phyloP scores from a whole-genome alignment of 768 basidiomycete genomes.

The Kwoniella sp. region DNA sequence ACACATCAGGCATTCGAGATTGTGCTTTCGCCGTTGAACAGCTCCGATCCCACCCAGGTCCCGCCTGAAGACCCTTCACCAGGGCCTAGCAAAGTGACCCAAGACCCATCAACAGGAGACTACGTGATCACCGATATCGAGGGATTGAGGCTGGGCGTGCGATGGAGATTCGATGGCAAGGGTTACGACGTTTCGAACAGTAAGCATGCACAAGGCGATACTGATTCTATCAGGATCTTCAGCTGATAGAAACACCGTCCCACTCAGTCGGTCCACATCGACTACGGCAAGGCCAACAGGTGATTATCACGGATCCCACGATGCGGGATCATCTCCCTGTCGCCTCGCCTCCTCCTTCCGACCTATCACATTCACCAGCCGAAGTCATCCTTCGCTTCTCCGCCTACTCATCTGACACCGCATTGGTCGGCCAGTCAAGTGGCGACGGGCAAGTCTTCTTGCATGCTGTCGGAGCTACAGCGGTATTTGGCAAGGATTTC shows the following conservation, averaged over 20 bases:
- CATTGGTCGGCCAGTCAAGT: not conserved
- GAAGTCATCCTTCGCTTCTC: conserved; percentile 65
- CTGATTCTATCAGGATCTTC: not conserved
- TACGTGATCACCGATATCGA: conserved; percentile 75
- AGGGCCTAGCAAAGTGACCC: conserved; percentile 66
- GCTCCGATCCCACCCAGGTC: conserved; percentile 58
- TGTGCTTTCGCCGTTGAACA: conserved; percentile 65
- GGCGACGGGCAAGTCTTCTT: conserved; percentile 61
- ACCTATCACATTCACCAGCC: conserved; percentile 59
- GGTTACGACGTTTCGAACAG: conserved; percentile 85
- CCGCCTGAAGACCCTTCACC: conserved; percentile 71
- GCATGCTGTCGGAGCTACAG: conserved; percentile 63
- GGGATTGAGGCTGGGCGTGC: conserved; percentile 76
- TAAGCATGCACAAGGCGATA: conserved; percentile 49
- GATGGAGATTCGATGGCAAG: conserved; percentile 75
- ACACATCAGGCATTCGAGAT: conserved; percentile 91
- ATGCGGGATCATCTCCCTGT: conserved; percentile 51
- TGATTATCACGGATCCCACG: conserved; percentile 75
- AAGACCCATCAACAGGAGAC: conserved; percentile 64
- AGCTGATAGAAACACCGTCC: not conserved
- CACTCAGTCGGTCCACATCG: conserved; percentile 75
- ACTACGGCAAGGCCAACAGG: conserved; percentile 75
- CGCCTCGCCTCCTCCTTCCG: conserved; percentile 13
- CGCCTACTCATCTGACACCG: conserved; percentile 28
- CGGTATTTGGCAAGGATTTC: conserved; percentile 70